phyloP scores from a whole-genome alignment of 257 asterid genomes.

The Handroanthus guayacan region DNA sequence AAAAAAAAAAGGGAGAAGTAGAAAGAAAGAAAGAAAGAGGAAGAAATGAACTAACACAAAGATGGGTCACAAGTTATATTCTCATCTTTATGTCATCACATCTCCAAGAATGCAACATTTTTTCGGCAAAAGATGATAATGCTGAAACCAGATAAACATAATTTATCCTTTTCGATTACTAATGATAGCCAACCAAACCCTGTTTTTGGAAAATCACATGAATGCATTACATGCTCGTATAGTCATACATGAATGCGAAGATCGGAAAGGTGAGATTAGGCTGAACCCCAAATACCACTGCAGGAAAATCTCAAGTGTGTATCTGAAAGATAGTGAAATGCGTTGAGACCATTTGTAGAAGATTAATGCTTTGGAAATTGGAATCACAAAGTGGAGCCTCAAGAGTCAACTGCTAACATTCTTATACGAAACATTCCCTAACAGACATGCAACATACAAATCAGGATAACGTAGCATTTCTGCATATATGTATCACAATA shows the following conservation, averaged over 20 bases:
- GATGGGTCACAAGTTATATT: not conserved
- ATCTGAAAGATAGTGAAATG: not conserved
- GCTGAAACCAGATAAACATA: not conserved
- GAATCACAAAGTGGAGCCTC: not conserved
- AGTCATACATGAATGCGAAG: not conserved
- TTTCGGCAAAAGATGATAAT: not conserved
- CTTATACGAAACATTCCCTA: not conserved
- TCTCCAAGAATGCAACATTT: not conserved
- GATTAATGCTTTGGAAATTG: slow-evolving; percentile 5
- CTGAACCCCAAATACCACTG: not conserved
- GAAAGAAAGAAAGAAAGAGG: not conserved
- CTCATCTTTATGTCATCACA: not conserved
- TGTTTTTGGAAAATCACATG: too few species aligned
- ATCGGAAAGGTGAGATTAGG: not conserved
- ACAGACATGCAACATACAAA: slow-evolving; percentile 6
- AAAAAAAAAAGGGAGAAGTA: too few species aligned
- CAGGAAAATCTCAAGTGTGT: not conserved
- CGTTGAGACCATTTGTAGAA: not conserved
- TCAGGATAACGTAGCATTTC: not conserved
- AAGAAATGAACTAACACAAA: not conserved
- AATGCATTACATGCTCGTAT: slow-evolving; percentile 8
- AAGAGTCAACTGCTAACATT: not conserved
- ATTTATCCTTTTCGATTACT: too few species aligned
- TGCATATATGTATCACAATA: slow-evolving; percentile 1
- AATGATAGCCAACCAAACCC: too few species aligned